Evolutionary conservation across 1,284 basidiomycete species (phyloP).

Genomic region (Spongiforma sp.): DNA sequence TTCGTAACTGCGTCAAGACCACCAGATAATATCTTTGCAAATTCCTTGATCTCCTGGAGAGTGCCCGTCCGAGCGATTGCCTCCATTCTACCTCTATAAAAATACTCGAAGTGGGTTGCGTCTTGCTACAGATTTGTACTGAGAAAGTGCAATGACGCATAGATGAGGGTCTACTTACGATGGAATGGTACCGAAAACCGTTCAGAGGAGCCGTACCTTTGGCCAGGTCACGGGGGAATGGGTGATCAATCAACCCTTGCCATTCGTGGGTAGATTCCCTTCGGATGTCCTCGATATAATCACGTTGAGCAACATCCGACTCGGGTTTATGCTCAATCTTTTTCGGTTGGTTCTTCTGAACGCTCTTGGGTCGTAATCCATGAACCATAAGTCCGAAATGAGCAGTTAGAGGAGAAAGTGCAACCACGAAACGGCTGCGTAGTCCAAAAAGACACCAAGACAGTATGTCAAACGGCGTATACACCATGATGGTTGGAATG

Average conservation of each 20-base stretch:
- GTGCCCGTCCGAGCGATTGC: conserved; percentile 5
- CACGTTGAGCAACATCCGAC: background rate
- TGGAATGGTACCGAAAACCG: conserved; percentile 18
- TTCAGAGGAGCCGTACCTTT: conserved; percentile 7
- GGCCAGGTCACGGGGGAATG: conserved; percentile 4
- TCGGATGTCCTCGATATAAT: conserved; percentile 1
- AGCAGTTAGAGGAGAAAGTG: background rate
- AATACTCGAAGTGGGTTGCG: conserved; percentile 11
- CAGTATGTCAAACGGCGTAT: background rate
- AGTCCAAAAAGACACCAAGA: too few species aligned
- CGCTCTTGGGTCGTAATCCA: background rate
- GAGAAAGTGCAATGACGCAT: background rate
- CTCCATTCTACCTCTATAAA: conserved; percentile 11
- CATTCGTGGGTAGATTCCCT: background rate
- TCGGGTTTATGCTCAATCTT: background rate
- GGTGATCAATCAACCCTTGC: background rate
- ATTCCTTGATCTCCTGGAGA: conserved; percentile 7
- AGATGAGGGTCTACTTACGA: conserved; percentile 9
- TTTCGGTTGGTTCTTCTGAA: background rate
- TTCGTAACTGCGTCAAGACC: conserved; percentile 1
- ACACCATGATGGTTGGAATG: background rate
- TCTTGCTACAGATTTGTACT: conserved; percentile 8
- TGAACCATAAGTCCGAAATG: background rate
- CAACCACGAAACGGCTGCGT: background rate
- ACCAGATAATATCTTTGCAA: conserved; percentile 6